Percentiles rank a stretch among this genome's conserved stretches.
Evolutionary conservation across 2,329 filamentous ascomycete species (phyloP).

Genomic region (Exophiala spinifera): DNA sequence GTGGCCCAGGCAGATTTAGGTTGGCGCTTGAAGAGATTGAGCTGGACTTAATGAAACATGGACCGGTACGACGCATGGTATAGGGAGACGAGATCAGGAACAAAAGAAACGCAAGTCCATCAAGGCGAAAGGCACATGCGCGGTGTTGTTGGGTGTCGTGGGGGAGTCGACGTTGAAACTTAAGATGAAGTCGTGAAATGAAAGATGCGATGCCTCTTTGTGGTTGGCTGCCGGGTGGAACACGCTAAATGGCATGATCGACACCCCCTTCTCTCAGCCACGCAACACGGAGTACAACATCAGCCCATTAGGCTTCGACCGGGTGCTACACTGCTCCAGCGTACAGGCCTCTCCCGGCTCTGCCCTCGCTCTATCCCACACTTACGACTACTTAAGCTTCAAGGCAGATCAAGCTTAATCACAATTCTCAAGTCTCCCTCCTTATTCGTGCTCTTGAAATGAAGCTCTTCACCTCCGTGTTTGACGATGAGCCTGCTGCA

Average conservation of each 20-base stretch:
- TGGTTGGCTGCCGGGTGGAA: slow-evolving; percentile 10
- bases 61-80: neutral
- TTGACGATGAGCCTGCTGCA: neutral
- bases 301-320: too few species aligned
- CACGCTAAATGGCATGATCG: slow-evolving; percentile 13
- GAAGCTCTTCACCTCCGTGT: neutral
- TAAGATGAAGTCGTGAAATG: slow-evolving; percentile 24
- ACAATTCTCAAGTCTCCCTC: neutral
- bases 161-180: neutral
- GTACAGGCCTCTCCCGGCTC: neutral
- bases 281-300: too few species aligned
- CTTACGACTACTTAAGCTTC: neutral
- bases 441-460: slow-evolving; percentile 1
- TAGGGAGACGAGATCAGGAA: neutral
- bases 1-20: slow-evolving; percentile 7
- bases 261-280: neutral
- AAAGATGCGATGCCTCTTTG: neutral
- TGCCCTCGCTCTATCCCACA: neutral
- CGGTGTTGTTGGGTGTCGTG: neutral
- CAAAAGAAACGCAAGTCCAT: neutral
- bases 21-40: slow-evolving; percentile 11
- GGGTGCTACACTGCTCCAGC: too few species aligned
- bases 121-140: neutral
- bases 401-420: neutral
- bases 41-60: slow-evolving; percentile 2